phyloP scores from a whole-genome alignment of 108 stramenopile genomes.

The Fragilariopsis cylindrus region DNA sequence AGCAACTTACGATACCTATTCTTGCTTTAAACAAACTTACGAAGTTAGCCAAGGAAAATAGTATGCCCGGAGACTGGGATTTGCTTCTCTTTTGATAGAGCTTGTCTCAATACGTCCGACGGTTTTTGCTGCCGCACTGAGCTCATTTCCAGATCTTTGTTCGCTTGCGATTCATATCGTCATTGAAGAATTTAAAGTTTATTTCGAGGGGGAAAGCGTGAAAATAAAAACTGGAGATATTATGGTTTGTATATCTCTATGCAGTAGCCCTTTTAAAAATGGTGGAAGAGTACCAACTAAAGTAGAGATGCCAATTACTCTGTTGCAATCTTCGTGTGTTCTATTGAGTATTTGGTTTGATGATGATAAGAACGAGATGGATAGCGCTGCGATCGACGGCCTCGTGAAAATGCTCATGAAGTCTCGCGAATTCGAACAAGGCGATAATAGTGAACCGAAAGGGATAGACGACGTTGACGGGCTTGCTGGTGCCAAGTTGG shows the following conservation, averaged over 20 bases:
- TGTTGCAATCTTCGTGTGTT: slow-evolving; percentile 48
- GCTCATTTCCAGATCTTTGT: slow-evolving; percentile 53
- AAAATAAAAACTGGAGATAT: slow-evolving; percentile 7
- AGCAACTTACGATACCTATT: slow-evolving; percentile 47
- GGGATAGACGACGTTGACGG: slow-evolving; percentile 21
- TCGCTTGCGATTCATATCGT: slow-evolving; percentile 43
- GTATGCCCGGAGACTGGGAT: slow-evolving; percentile 31
- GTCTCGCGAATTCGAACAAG: slow-evolving; percentile 20
- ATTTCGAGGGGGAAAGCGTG: slow-evolving; percentile 4
- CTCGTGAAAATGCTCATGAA: slow-evolving; percentile 48
- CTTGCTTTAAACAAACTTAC: slow-evolving; percentile 47
- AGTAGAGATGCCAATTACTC: slow-evolving; percentile 31
- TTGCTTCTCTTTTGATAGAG: slow-evolving; percentile 45
- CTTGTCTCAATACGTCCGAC: slow-evolving; percentile 63
- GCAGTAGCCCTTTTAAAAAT: slow-evolving; percentile 3
- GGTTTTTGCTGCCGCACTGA: slow-evolving; percentile 59
- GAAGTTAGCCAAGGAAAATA: slow-evolving; percentile 31
- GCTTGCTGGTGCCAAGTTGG: slow-evolving; percentile 51
- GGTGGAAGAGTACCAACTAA: background rate
- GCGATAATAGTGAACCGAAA: background rate
- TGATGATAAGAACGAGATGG: slow-evolving; percentile 18
- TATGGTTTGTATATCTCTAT: slow-evolving; percentile 14
- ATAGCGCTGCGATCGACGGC: slow-evolving; percentile 19
- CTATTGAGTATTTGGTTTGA: slow-evolving; percentile 53
- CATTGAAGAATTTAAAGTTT: slow-evolving; percentile 34